A percentile compares a stretch with the other conserved stretches of the same genome.
These are phyloP conservation scores for Blastocystis sp. DNA, from an alignment of 352 stramenopile genomes.

Conservation along the genomic window DNA sequence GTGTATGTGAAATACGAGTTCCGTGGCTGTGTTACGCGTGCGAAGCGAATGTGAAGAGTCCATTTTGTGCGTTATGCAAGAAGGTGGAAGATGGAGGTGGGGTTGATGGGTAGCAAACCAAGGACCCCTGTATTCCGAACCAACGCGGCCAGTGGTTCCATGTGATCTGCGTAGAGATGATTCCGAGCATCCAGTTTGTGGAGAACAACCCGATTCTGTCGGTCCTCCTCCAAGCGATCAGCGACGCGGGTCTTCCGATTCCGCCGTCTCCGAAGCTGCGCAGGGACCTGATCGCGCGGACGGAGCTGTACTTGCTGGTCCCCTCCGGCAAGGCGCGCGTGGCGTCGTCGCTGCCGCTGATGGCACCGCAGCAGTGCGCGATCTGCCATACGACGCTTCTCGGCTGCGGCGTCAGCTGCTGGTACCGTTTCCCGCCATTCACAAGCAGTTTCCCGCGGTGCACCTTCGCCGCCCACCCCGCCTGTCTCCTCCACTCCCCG, in stretches of 20 bases:
- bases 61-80: constrained; percentile 11
- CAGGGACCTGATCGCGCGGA: background rate
- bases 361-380: background rate
- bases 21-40: constrained; percentile 24
- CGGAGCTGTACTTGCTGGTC: background rate
- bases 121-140: background rate
- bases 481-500: background rate
- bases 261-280: background rate
- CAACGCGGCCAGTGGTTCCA: background rate
- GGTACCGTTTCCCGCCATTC: background rate
- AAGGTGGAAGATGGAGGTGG: background rate
- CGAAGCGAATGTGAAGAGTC: background rate
- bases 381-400: background rate
- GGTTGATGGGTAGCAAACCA: background rate
- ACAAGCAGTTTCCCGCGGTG: background rate
- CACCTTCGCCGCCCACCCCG: background rate
- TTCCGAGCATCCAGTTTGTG: background rate
- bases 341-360: background rate
- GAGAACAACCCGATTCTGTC: constrained; percentile 17
- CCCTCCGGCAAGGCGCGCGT: background rate
- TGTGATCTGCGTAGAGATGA: constrained; percentile 30
- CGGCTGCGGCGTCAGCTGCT: background rate
- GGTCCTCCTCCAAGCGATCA: background rate
- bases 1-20: background rate
- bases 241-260: background rate